These are phyloP conservation scores for Pyrenochaeta sp. DNA, from an alignment of 2,329 filamentous ascomycete species.

Conservation along the genomic window DNA sequence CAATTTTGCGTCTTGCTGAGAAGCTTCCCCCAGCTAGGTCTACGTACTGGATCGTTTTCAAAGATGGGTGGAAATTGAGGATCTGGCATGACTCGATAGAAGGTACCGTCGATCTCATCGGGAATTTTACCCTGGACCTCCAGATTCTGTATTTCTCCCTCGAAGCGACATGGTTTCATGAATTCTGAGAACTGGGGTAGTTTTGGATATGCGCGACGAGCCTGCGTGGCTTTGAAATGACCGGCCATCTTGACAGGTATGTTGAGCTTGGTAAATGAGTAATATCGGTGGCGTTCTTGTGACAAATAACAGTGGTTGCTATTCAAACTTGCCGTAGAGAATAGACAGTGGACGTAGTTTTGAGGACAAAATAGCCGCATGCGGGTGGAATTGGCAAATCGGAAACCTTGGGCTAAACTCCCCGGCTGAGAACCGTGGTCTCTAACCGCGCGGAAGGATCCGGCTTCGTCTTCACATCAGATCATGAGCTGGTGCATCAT, in stretches of 20 bases:
- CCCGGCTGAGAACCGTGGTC: too few species aligned
- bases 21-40: not conserved
- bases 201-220: conserved; percentile 6
- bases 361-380: too few species aligned
- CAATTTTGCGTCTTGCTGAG: not conserved
- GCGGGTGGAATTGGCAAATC: too few species aligned
- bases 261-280: too few species aligned
- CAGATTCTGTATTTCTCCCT: conserved; percentile 19
- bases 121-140: conserved; percentile 19
- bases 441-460: too few species aligned
- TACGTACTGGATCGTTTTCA: conserved; percentile 12
- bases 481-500: too few species aligned
- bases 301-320: too few species aligned
- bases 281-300: too few species aligned
- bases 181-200: conserved; percentile 16
- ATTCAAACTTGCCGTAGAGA: too few species aligned
- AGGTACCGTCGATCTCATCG: conserved; percentile 21
- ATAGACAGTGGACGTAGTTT: too few species aligned
- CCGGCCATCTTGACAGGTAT: not conserved
- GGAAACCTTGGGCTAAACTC: too few species aligned
- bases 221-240: not conserved
- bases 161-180: conserved; percentile 25
- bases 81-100: conserved; percentile 35
- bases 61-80: conserved; percentile 27
- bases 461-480: too few species aligned